Percentiles rank a stretch among this genome's conserved stretches.
These are phyloP conservation scores for Centella asiatica DNA, from an alignment of 129 eudicot genomes.

Conservation along the genomic window DNA sequence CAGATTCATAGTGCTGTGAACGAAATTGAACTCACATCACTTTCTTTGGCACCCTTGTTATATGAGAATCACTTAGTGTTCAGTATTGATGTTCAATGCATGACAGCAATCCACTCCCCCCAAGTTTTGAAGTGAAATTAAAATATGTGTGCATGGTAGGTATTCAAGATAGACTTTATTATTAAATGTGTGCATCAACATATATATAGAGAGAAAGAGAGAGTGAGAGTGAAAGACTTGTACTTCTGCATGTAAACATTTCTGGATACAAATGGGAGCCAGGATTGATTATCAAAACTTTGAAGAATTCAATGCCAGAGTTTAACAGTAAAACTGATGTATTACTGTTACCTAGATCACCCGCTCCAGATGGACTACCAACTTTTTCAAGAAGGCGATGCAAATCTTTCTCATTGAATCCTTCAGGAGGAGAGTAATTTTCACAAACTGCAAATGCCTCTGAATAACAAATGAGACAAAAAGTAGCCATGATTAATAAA, in stretches of 20 bases:
- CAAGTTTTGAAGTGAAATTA: no score
- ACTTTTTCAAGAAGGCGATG: conserved; percentile 87
- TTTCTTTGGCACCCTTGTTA: not conserved
- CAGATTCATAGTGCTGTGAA: no score
- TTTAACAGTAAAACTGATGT: not conserved
- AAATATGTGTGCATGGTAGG: no score
- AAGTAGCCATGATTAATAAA: not conserved
- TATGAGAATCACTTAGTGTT: no score
- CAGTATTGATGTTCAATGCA: not conserved
- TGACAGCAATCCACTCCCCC: not conserved
- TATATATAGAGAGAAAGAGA: not conserved
- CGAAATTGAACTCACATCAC: not conserved
- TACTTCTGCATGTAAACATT: no score
- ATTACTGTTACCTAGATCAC: conserved; percentile 55
- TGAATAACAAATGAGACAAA: conserved; percentile 23
- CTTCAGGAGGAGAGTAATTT: conserved; percentile 94
- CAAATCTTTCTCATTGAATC: conserved; percentile 83
- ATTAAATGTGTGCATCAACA: not conserved
- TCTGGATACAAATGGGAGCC: not conserved
- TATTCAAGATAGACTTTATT: not conserved
- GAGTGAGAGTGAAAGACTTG: not conserved
- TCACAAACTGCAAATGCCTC: conserved; percentile 99
- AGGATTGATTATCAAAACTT: not conserved
- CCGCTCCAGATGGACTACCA: conserved; percentile 94
- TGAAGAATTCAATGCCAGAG: not conserved